Conservation (phyloP, 768 basidiomycete species). For the Pulveroboletus sp. region DNA sequence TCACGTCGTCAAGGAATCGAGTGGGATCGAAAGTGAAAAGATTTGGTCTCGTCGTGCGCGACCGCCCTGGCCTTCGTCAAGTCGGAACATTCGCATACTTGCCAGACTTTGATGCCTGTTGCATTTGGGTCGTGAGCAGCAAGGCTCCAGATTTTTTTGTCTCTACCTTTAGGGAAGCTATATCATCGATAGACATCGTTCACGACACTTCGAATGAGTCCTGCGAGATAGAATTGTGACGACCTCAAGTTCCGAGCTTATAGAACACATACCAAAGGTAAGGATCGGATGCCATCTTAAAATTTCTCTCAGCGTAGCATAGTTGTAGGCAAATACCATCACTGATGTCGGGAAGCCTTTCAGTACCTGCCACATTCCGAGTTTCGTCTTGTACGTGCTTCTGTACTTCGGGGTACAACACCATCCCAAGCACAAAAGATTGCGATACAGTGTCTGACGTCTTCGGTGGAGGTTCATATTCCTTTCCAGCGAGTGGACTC, state of each 20-base stretch:
- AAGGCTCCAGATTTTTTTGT: no score
- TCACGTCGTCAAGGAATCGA: slow-evolving; percentile 4
- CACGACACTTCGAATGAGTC: slow-evolving; percentile 1
- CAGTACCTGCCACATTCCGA: background rate
- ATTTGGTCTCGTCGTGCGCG: slow-evolving; percentile 1
- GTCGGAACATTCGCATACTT: background rate
- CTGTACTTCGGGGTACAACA: slow-evolving; percentile 4
- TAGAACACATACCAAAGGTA: background rate
- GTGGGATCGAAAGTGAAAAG: background rate
- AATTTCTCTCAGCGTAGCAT: background rate
- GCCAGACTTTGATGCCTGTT: slow-evolving; percentile 3
- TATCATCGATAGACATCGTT: slow-evolving; percentile 5
- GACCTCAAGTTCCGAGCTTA: background rate
- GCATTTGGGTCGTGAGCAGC: no score
- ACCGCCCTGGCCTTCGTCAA: slow-evolving; percentile 2
- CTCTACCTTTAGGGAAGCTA: slow-evolving; percentile 3
- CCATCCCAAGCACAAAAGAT: slow-evolving; percentile 4
- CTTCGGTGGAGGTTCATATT: background rate
- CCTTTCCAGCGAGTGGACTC: background rate
- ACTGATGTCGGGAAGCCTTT: background rate
- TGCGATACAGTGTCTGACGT: background rate
- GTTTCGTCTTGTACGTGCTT: slow-evolving; percentile 2
- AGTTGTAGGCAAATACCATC: no score
- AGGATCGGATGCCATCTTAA: slow-evolving; percentile 2
- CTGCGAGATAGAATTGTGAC: background rate